Evolutionary conservation across 257 asterid species (phyloP).

Genomic region (Pogostemon cablin): DNA sequence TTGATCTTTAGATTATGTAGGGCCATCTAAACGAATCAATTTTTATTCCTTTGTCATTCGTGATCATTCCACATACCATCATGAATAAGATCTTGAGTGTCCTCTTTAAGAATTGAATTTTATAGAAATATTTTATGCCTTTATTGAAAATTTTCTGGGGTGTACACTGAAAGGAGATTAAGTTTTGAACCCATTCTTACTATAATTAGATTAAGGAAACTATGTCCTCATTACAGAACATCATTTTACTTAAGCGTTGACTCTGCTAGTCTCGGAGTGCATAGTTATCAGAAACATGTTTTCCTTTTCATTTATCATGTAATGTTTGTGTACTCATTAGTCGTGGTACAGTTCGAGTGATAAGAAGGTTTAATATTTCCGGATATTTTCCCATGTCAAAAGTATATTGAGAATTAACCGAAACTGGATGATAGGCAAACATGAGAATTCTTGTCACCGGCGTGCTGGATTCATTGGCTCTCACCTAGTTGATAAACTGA

Average conservation of each 20-base stretch:
- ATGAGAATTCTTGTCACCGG: conserved; percentile 95
- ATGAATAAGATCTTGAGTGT: no score
- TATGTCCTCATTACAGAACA: background rate
- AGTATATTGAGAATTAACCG: background rate
- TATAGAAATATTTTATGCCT: no score
- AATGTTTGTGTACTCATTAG: background rate
- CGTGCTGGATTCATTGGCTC: conserved; percentile 98
- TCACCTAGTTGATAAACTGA: conserved; percentile 88
- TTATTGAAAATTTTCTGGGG: background rate
- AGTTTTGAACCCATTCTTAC: background rate
- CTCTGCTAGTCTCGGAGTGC: background rate
- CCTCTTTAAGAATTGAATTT: no score
- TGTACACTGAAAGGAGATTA: background rate
- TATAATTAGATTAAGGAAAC: background rate
- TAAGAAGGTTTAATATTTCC: background rate
- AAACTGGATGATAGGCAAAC: conserved; percentile 59
- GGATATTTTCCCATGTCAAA: background rate
- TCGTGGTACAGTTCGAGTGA: background rate
- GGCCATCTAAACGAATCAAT: background rate
- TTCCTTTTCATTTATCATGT: background rate
- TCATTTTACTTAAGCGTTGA: no score
- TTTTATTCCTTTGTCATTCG: background rate
- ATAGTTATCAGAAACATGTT: background rate
- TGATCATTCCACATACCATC: background rate
- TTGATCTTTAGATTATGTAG: background rate